A percentile compares a stretch with the other conserved stretches of the same genome.
Conservation (phyloP, 208 protist species). For the Herpetomonas samuelpessoai region DNA sequence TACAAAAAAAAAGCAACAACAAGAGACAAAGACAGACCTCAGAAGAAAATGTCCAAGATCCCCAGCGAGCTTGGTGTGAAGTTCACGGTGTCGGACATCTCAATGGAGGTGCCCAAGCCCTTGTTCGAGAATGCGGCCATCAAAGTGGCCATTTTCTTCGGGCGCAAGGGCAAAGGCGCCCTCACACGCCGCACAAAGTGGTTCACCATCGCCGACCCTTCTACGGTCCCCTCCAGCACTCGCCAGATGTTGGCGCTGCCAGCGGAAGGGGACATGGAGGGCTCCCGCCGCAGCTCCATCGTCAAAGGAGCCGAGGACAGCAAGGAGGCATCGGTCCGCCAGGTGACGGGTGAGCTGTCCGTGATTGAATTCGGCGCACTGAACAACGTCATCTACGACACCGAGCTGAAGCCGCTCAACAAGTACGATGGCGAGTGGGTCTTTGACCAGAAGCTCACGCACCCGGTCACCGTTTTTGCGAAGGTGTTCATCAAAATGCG, state of each 20-base stretch:
- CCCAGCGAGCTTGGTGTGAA: conserved; percentile 31
- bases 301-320: background rate
- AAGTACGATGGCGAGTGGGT: conserved; percentile 44
- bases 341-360: conserved; percentile 25
- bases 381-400: conserved; percentile 40
- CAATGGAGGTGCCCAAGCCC: conserved; percentile 36
- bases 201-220: conserved; percentile 36
- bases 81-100: conserved; percentile 32
- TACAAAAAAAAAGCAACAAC: background rate
- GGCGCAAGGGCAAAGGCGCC: conserved; percentile 29
- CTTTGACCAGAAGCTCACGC: conserved; percentile 34
- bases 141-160: conserved; percentile 29
- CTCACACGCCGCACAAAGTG: conserved; percentile 47
- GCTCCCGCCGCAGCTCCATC: conserved; percentile 5
- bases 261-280: conserved; percentile 2
- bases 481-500: conserved; percentile 23
- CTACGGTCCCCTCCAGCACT: conserved; percentile 15
- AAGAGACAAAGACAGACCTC: conserved; percentile 2
- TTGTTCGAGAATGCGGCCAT: conserved; percentile 24
- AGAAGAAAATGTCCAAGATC: conserved; percentile 33
- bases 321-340: conserved; percentile 7
- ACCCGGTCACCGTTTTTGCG: conserved; percentile 32
- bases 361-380: conserved; percentile 38
- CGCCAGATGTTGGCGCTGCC: conserved; percentile 15
- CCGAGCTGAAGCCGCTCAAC: conserved; percentile 38